These are phyloP conservation scores for Geotrichum phurueaensis DNA, from an alignment of 1,139 yeast genomes.

Conservation along the genomic window DNA sequence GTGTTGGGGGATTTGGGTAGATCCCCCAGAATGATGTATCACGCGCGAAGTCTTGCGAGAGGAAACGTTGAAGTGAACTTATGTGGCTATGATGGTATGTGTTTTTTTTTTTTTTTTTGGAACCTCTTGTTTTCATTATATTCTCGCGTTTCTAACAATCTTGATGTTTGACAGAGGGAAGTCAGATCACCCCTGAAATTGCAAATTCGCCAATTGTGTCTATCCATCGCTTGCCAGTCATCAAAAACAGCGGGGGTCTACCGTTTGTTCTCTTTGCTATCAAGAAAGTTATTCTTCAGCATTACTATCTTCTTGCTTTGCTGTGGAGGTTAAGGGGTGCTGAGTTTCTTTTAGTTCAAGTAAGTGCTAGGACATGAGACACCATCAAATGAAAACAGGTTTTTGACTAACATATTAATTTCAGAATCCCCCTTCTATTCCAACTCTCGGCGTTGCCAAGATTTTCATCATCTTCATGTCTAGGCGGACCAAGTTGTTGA, in stretches of 20 bases:
- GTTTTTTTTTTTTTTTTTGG: background rate
- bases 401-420: background rate
- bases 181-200: conserved; percentile 12
- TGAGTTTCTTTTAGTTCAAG: conserved; percentile 55
- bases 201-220: conserved; percentile 17
- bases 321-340: conserved; percentile 55
- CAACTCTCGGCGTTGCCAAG: conserved; percentile 62
- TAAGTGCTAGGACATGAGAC: background rate
- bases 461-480: conserved; percentile 49
- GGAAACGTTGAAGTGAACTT: conserved; percentile 69
- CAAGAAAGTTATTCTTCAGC: conserved; percentile 55
- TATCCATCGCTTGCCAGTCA: conserved; percentile 40
- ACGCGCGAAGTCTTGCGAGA: conserved; percentile 70
- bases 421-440: conserved; percentile 88
- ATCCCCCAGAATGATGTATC: conserved; percentile 93
- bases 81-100: conserved; percentile 73
- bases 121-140: background rate
- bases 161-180: conserved; percentile 3
- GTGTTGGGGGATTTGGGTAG: conserved; percentile 94
- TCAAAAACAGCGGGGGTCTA: conserved; percentile 40
- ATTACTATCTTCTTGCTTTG: conserved; percentile 42
- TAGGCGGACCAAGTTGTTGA: conserved; percentile 56
- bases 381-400: background rate
- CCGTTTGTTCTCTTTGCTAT: conserved; percentile 58
- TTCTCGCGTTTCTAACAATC: background rate